Evolutionary conservation across 148 eudicot genomes (phyloP), one percentile per base, ranked within the genome.

Genomic region (Chenopodium quinoa): DNA sequence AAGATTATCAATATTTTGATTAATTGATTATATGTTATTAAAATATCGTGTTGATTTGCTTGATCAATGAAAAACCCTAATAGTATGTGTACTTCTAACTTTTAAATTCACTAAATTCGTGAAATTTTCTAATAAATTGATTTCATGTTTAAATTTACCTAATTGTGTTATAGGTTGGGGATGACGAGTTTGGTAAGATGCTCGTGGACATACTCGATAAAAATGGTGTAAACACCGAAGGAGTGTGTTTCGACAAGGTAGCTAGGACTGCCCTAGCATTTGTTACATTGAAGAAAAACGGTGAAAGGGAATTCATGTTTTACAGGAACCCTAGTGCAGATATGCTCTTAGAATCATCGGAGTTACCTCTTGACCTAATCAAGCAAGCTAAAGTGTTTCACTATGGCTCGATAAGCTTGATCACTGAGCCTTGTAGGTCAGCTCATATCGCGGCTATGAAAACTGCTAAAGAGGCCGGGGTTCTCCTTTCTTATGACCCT

Each of bases 251-350:
- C 17, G 94, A 91, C 70, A 80, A 83, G 70, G 83, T 78, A 0
- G 94, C 94, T 0, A 80, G 94, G 67, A 91, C 94, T 0, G 94
- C 94, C 4, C 73, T 91, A 9, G 94, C 94, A 0, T 91, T 91
- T 46, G 94, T 91, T 7, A 91, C 94, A 3, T 69, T 90, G 37
- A 84, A 73, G 67, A 63, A 78, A 2, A 48, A 91, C 11, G 94
- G 94, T 0, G 92, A 91, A 68, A 67, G 94, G 19, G 94, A 91
- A 73, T 91, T 91, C 66, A 90, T 91, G 94, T 91, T 91, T 60
- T 91, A 88, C 56, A 81, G 94, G 37, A 90, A 91, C 71, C 94
- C 94, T 27, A 91, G 94, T 70, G 94, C 94, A 1, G 94, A 91
- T 73, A 91, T 91, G 91, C 83, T 91, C 14, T 72, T 91, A 2